Percentiles rank a stretch among this genome's conserved stretches.
These are phyloP conservation scores for Thecaphora frezii DNA, from an alignment of 1,284 basidiomycete species.

Conservation along the genomic window DNA sequence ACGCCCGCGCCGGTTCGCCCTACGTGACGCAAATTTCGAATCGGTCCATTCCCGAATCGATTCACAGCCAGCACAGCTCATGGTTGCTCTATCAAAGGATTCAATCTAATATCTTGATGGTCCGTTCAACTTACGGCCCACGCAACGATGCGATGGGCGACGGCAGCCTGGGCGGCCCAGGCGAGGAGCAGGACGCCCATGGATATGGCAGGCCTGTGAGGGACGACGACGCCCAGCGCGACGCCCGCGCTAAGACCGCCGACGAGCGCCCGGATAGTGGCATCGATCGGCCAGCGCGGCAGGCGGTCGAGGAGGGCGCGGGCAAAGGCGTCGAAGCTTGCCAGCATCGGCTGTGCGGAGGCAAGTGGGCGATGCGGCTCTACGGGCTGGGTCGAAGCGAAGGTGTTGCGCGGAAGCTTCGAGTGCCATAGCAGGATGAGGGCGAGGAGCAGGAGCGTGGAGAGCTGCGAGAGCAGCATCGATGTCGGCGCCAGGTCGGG, in stretches of 20 bases:
- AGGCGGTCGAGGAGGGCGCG: not conserved
- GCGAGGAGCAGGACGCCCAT: not conserved
- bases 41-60: too few relatives aligned
- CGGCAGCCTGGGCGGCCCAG: not conserved
- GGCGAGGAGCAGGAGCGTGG: slow-evolving; percentile 80
- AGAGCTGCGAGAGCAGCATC: slow-evolving; percentile 80
- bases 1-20: too few relatives aligned
- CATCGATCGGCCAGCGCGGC: slow-evolving; percentile 43
- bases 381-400: not conserved
- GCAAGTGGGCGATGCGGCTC: too few relatives aligned
- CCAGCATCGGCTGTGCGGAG: too few relatives aligned
- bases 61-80: too few relatives aligned
- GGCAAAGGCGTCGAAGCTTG: not conserved
- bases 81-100: too few relatives aligned
- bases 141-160: too few relatives aligned
- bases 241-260: slow-evolving; percentile 44
- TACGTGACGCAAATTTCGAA: too few relatives aligned
- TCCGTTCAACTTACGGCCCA: too few relatives aligned
- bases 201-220: not conserved
- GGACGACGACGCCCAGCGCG: slow-evolving; percentile 10
- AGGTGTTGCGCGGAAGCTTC: slow-evolving; percentile 18
- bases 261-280: slow-evolving; percentile 56
- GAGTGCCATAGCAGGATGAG: slow-evolving; percentile 78
- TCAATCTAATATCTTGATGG: too few relatives aligned
- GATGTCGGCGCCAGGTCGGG: slow-evolving; percentile 70